Base-by-base conservation (phyloP, 2,329 filamentous ascomycete species). In the Colletotrichum musicola region DNA sequence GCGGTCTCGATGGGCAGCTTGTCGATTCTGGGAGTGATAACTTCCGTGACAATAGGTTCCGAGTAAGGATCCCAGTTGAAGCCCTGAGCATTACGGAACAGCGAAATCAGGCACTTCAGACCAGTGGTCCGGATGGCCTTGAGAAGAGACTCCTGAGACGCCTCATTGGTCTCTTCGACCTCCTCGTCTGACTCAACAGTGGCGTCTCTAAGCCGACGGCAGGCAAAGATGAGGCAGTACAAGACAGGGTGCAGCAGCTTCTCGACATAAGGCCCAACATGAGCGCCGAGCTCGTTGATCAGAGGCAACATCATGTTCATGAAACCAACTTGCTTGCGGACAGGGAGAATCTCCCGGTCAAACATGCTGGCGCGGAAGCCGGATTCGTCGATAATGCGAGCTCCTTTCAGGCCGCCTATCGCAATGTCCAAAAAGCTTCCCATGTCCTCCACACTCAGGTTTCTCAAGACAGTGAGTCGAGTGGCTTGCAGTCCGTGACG, bases 231-330 rank as follows among this genome's bases (percentile, higher is more conserved):
- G 30, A 96, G 83, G 76, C 94, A 98, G 76, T 94, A 95, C 1
- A 98, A 81, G 0, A 97, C 86, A 0, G 94, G 89, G 73, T 95
- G 90, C 70, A 95, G 84, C 4, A 98, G 84, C 13, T 86, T 87
- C 16, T 87, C 82, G 56, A 91, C 86, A 73, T 93, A 95, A 0
- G 89, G 87, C 2, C 85, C 80, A 62, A 97, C 89, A 62, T 90
- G 91, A 5, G 87, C 89, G 61, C 95, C 94, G 42, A 98, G 87
- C 61, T 96, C 94, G 65, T 92, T 92, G 68, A 98, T 89, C 77
- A 98, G 89, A 12, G 95, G 90, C 68, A 94, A 91, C 57, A 96
- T 86, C 93, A 98, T 96, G 76, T 97, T 97, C 59, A 97, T 82
- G 76, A 98, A 89, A 83, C 97, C 96, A 67, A 96, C 88, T 78